These are phyloP conservation scores for Trichosporon sp. DNA, from an alignment of 1,284 basidiomycete genomes.

Conservation along the genomic window DNA sequence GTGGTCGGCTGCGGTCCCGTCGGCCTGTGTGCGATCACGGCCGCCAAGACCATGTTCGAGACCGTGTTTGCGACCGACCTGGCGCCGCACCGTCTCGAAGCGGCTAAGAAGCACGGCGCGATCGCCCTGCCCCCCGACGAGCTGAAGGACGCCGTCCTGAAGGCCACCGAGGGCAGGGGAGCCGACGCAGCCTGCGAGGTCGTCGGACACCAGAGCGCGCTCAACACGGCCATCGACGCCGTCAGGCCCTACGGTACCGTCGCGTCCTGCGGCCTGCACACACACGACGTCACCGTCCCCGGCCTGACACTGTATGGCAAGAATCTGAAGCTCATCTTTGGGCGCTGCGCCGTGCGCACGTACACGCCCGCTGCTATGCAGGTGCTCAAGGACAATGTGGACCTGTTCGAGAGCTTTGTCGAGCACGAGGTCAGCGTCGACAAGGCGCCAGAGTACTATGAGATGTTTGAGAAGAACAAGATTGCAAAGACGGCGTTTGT, in stretches of 20 bases:
- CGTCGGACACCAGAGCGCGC: constrained; percentile 73
- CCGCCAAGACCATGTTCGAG: constrained; percentile 52
- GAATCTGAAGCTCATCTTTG: constrained; percentile 62
- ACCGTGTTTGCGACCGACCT: constrained; percentile 51
- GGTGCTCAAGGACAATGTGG: constrained; percentile 60
- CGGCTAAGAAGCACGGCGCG: constrained; percentile 53
- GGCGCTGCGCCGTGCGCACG: constrained; percentile 81
- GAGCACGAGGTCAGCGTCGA: constrained; percentile 48
- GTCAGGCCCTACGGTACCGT: constrained; percentile 79
- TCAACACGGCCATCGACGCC: constrained; percentile 72
- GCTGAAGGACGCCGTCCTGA: constrained; percentile 39
- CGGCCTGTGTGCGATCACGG: constrained; percentile 57
- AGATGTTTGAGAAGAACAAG: constrained; percentile 52
- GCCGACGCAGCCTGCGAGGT: constrained; percentile 64
- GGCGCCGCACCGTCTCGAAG: constrained; percentile 35
- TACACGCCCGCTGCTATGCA: constrained; percentile 74
- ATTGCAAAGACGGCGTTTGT: constrained; percentile 55
- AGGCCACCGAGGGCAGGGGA: constrained; percentile 54
- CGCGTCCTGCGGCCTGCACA: constrained; percentile 71
- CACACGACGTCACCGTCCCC: constrained; percentile 43
- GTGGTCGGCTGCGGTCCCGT: constrained; percentile 60
- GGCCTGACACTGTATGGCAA: constrained; percentile 71
- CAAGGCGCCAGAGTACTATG: constrained; percentile 54
- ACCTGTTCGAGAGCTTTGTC: constrained; percentile 52
- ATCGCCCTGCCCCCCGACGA: constrained; percentile 45